Conservation (phyloP, 2,329 filamentous ascomycete genomes). For the Cladosporium sp. region DNA sequence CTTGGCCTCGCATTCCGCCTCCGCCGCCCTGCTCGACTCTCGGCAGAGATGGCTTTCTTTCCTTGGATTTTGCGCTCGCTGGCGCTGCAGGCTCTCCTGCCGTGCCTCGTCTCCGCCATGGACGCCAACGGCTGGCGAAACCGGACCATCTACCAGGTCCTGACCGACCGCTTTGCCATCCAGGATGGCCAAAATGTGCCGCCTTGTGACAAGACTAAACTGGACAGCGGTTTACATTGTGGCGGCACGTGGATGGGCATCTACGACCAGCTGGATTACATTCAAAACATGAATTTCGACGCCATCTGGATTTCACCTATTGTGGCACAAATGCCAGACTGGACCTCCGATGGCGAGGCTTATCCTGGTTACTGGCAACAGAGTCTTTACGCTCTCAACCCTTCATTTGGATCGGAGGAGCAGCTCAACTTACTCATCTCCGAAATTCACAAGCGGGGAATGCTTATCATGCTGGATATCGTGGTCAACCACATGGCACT, state of each 20-base stretch:
- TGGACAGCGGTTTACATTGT: conserved; percentile 28
- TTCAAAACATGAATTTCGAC: conserved; percentile 41
- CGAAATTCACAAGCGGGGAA: conserved; percentile 39
- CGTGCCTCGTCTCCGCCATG: not conserved
- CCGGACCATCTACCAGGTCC: conserved; percentile 55
- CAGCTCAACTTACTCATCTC: conserved; percentile 39
- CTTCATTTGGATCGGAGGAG: conserved; percentile 39
- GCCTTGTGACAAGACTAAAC: conserved; percentile 36
- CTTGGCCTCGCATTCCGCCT: not conserved
- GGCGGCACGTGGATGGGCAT: conserved; percentile 36
- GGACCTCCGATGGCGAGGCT: conserved; percentile 28
- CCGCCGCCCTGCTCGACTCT: not conserved
- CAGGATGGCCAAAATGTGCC: conserved; percentile 43
- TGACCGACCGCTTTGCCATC: conserved; percentile 55
- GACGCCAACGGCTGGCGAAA: conserved; percentile 44
- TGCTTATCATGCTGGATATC: conserved; percentile 46
- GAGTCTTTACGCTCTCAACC: conserved; percentile 41
- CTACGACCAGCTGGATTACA: conserved; percentile 36
- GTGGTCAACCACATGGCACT: conserved; percentile 39
- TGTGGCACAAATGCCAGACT: conserved; percentile 22
- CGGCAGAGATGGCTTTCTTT: conserved; percentile 5
- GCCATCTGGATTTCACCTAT: conserved; percentile 34
- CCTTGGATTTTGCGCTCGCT: not conserved
- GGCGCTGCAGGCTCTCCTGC: conserved; percentile 2
- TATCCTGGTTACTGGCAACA: conserved; percentile 45